These are phyloP conservation scores for Avena insularis DNA, from an alignment of 176 grass and related monocot genomes.

Conservation along the genomic window DNA sequence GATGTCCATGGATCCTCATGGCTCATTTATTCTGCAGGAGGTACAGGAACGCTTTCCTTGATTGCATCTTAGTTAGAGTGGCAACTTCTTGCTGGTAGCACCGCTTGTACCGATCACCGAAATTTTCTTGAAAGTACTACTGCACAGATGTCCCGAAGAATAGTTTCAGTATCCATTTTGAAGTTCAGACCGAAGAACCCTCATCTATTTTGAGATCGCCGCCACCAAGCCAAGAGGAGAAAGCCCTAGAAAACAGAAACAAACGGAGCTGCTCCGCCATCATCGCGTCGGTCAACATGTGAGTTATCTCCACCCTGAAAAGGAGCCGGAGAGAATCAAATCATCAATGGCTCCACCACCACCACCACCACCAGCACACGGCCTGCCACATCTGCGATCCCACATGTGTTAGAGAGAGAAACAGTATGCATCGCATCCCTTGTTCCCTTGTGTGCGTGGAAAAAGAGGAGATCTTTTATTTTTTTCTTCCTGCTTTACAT, in stretches of 20 bases:
- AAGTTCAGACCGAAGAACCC: not conserved
- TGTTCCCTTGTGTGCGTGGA: not conserved
- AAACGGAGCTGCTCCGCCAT: not conserved
- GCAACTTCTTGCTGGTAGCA: constrained; percentile 7
- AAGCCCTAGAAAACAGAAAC: constrained; percentile 8
- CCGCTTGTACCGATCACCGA: not conserved
- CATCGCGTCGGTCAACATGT: constrained; percentile 58
- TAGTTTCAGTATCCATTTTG: not conserved
- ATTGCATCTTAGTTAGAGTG: not conserved
- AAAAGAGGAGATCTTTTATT: not conserved
- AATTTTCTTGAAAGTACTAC: not conserved
- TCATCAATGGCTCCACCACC: constrained; percentile 25
- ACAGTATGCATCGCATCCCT: not conserved
- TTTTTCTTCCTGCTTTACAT: not conserved
- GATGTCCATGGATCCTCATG: not conserved
- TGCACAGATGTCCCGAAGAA: too few relatives aligned
- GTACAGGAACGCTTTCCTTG: constrained; percentile 25
- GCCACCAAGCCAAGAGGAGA: not conserved
- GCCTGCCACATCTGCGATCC: constrained; percentile 51
- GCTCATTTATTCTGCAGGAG: constrained; percentile 28
- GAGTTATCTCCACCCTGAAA: constrained; percentile 42
- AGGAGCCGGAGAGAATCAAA: constrained; percentile 46
- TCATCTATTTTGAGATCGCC: not conserved
- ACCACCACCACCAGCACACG: not conserved
- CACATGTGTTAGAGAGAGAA: constrained; percentile 46